These are phyloP conservation scores for Setaria italica DNA, from an alignment of 202 grass and related monocot genomes.

Conservation along the genomic window DNA sequence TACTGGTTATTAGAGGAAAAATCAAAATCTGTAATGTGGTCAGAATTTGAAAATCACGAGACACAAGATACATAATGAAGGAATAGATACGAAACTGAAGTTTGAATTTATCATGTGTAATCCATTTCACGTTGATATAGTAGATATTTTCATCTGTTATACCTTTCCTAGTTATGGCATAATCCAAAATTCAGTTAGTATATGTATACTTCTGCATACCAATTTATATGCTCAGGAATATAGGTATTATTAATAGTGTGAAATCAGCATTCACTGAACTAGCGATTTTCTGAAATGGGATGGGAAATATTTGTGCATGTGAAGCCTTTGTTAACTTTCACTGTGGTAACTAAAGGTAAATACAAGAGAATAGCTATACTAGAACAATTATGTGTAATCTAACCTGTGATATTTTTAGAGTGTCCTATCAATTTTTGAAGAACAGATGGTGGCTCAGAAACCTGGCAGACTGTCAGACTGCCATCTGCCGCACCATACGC, in stretches of 20 bases:
- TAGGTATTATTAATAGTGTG: constrained; percentile 21
- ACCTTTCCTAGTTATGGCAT: constrained; percentile 27
- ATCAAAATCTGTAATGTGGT: constrained; percentile 99
- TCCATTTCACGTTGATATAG: constrained; percentile 27
- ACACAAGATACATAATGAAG: constrained; percentile 19
- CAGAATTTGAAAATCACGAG: constrained; percentile 53
- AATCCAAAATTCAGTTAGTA: constrained; percentile 19
- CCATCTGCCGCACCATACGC: constrained; percentile 96
- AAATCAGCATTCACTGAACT: constrained; percentile 22
- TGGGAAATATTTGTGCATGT: constrained; percentile 24
- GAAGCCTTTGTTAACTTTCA: constrained; percentile 12
- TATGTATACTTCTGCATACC: background rate
- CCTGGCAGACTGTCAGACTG: constrained; percentile 83
- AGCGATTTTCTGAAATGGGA: background rate
- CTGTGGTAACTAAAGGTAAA: constrained; percentile 24
- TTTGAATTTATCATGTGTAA: constrained; percentile 31
- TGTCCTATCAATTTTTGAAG: constrained; percentile 85
- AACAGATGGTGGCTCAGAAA: constrained; percentile 83
- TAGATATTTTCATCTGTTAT: constrained; percentile 2
- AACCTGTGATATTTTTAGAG: constrained; percentile 97
- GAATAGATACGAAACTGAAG: constrained; percentile 33
- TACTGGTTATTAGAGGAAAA: constrained; percentile 99
- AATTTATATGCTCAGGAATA: constrained; percentile 18
- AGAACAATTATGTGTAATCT: constrained; percentile 35
- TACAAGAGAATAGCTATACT: background rate